These are phyloP conservation scores for Diospyros lotus DNA, from an alignment of 148 eudicot species.

Conservation along the genomic window DNA sequence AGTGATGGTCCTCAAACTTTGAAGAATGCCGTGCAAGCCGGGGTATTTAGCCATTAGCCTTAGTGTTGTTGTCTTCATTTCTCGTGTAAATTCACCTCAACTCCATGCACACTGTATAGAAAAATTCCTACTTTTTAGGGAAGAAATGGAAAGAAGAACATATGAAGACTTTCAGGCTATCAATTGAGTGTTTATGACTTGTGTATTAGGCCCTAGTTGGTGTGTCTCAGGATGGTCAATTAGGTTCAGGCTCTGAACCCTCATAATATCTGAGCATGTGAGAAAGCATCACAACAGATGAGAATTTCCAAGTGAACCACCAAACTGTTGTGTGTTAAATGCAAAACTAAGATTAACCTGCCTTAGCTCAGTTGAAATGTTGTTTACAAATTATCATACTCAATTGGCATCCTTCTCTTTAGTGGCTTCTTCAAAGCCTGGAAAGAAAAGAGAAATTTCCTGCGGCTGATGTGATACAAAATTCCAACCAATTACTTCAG, in stretches of 20 bases:
- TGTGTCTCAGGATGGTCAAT: not conserved
- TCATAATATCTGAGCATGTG: not conserved
- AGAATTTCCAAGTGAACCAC: not conserved
- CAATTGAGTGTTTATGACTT: not conserved
- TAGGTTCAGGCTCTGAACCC: not conserved
- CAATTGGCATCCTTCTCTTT: not conserved
- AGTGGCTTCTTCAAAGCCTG: not conserved
- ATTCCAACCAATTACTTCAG: conserved; percentile 32
- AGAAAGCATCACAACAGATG: not conserved
- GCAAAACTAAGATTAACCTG: conserved; percentile 1
- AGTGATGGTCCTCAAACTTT: conserved; percentile 33
- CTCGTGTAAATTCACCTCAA: not conserved
- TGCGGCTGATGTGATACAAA: conserved; percentile 16
- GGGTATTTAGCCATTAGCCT: conserved; percentile 31
- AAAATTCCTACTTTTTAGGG: not conserved
- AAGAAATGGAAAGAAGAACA: not conserved
- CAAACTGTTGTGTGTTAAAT: not conserved
- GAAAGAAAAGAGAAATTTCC: not conserved
- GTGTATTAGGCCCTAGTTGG: not conserved
- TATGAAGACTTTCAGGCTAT: not conserved
- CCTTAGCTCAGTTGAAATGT: not conserved
- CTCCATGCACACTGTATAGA: not conserved
- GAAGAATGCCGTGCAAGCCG: conserved; percentile 23
- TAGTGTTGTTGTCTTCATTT: not conserved
- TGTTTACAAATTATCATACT: not conserved